phyloP scores from a whole-genome alignment of 1,284 basidiomycete species.

The Melampsora abietis-canadensis region DNA sequence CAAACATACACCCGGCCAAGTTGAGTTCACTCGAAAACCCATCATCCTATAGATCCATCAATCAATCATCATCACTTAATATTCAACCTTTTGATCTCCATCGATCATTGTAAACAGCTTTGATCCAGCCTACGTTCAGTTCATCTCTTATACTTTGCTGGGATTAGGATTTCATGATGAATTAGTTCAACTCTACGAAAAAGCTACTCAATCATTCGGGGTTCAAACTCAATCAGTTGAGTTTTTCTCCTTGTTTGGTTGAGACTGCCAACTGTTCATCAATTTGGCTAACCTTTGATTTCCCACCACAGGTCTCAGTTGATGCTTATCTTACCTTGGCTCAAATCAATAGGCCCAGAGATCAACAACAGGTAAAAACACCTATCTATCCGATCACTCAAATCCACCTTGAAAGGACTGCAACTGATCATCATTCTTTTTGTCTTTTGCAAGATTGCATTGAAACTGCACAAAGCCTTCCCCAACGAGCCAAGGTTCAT shows the following conservation, averaged over 20 bases:
- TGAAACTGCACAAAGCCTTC: conserved; percentile 37
- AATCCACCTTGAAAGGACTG: not conserved
- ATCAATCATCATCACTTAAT: not conserved
- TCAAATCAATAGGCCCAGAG: not conserved
- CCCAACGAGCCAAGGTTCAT: conserved; percentile 26
- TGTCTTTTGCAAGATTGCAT: conserved; percentile 13
- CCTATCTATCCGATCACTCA: not conserved
- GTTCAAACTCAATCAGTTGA: not conserved
- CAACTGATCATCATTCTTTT: not conserved
- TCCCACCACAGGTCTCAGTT: not conserved
- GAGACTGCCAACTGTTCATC: not conserved
- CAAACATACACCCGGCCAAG: not conserved
- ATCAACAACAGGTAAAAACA: conserved; percentile 3
- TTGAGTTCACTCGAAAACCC: not conserved
- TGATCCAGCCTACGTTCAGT: not conserved
- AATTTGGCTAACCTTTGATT: not conserved
- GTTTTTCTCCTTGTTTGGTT: not conserved
- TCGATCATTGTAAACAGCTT: not conserved
- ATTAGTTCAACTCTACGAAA: not conserved
- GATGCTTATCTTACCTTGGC: conserved; percentile 1
- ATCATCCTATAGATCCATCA: not conserved
- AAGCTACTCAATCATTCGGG: not conserved
- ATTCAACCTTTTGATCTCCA: not conserved
- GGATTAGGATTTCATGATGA: not conserved
- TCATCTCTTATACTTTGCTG: not conserved